Evolutionary conservation across 2,329 filamentous ascomycete genomes (phyloP), one percentile per base, ranked within the genome.

Genomic region (Pseudonectria foliicola): DNA sequence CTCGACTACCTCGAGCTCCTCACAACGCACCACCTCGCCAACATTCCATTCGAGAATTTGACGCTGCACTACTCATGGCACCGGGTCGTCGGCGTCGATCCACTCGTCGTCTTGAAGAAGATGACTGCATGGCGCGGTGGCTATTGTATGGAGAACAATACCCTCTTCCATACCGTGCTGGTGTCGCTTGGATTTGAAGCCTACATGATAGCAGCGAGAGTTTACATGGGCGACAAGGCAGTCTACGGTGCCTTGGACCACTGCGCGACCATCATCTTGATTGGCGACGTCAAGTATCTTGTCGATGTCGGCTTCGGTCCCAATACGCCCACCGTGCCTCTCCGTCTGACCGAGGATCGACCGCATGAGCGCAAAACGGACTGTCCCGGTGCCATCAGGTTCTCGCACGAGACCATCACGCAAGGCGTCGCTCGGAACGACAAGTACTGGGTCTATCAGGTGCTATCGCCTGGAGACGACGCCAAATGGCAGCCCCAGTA

Each of bases 221-320:
- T 65, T 6, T 44, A 35, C 7, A 27, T 35, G 3, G 52, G 45
- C 5, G 38, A 34, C 10, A 35, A 38, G 0, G 39, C 37, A 2
- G 28, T 38, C 16, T 13, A 46, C 37, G 12, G 58, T 41, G 37
- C 45, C 26, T 25, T 43, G 7, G 34, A 56, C 49, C 77, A 82
- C 53, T 73, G 79, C 64, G 60, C 77, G 35, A 73, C 76, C 46
- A 66, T 82, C 35, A 67, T 80, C 30, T 70, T 62, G 16, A 64
- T 84, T 14, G 56, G 62, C 8, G 54, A 57, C 15, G 59, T 62
- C 28, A 56, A 60, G 27, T 73, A 70, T 50, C 54, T 71, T 42
- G 64, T 74, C 18, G 79, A 82, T 49, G 72, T 81, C 11, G 77
- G 73, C 16, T 81, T 79, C 46, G 78, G 77, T 13, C 66, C 65